Evolutionary conservation across 768 basidiomycete species (phyloP).

Genomic region (Obba rivulosa): DNA sequence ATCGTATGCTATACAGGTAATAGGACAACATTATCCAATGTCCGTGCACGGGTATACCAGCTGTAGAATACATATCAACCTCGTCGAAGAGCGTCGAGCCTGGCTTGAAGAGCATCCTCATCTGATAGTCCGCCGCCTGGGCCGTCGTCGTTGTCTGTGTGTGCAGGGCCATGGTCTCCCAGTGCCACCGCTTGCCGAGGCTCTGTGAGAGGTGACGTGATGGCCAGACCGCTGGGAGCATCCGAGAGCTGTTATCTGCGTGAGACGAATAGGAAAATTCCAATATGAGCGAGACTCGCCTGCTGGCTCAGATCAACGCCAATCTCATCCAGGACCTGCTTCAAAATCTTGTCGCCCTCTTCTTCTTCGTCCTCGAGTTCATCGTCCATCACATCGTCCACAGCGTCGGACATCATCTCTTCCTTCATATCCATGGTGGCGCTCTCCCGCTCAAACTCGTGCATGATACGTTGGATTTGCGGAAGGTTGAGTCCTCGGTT

Average conservation of each 20-base stretch:
- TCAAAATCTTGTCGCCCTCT: conserved; percentile 92
- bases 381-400: conserved; percentile 92
- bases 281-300: conserved; percentile 32
- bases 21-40: too few species aligned
- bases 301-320: conserved; percentile 88
- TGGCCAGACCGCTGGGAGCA: conserved; percentile 68
- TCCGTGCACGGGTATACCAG: too few species aligned
- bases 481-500: conserved; percentile 94
- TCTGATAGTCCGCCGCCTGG: conserved; percentile 47
- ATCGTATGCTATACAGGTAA: too few species aligned
- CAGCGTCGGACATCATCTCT: conserved; percentile 99
- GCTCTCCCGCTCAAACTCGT: conserved; percentile 96
- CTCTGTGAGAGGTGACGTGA: conserved; percentile 53
- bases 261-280: neutral
- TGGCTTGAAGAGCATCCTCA: conserved; percentile 90
- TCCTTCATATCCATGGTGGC: conserved; percentile 99
- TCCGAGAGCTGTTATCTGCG: conserved; percentile 66
- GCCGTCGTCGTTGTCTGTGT: conserved; percentile 29
- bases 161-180: conserved; percentile 54
- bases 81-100: conserved; percentile 83
- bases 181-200: conserved; percentile 79
- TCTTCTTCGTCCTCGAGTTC: conserved; percentile 92
- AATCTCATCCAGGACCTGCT: conserved; percentile 95
- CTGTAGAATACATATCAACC: conserved; percentile 33
- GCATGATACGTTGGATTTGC: conserved; percentile 93